Evolutionary conservation across 805 yeast species (phyloP), one percentile per base, ranked within the genome.

Genomic region (Saturnispora ahearnii): DNA sequence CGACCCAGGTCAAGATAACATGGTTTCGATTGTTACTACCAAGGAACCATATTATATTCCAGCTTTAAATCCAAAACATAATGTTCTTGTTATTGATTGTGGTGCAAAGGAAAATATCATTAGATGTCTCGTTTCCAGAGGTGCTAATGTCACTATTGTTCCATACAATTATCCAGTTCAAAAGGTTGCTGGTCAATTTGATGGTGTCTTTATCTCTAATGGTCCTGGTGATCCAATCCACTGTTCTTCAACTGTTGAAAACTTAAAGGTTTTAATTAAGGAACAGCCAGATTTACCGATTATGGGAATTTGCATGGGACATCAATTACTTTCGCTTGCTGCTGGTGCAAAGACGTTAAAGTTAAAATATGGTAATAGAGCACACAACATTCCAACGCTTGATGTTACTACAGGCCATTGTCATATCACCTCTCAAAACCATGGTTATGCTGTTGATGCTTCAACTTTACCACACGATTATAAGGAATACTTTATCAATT

Each of bases 201-300:
- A 93, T 64, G 99, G 99, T 60, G 72, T 93, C 48, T 93, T 93
- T 72, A 80, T 89, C 57, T 86, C 96, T 41, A 91, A 91, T 65
- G 98, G 98, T 49, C 98, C 98, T 49, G 98, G 98, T 62, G 96
- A 91, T 69, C 98, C 98, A 63, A 85, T 95, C 45, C 91, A 87
- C 69, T 89, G 96, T 73, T 66, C 82, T 33, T 62, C 77, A 37
- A 90, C 98, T 9, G 87, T 87, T 32, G 74, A 76, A 59, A 81
- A 84, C 70, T 76, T 91, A 67, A 78, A 74, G 62, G 73, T 78
- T 61, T 78, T 91, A 51, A 79, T 91, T 82, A 76, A 76, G 43
- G 64, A 69, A 48, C 68, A 78, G 50, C 75, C 72, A 53, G 76
- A 83, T 32, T 77, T 90, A 53, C 98, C 99, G 51, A 85, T 93